Conservation (phyloP, 352 stramenopile genomes). For the Pseudoperonospora humuli region DNA sequence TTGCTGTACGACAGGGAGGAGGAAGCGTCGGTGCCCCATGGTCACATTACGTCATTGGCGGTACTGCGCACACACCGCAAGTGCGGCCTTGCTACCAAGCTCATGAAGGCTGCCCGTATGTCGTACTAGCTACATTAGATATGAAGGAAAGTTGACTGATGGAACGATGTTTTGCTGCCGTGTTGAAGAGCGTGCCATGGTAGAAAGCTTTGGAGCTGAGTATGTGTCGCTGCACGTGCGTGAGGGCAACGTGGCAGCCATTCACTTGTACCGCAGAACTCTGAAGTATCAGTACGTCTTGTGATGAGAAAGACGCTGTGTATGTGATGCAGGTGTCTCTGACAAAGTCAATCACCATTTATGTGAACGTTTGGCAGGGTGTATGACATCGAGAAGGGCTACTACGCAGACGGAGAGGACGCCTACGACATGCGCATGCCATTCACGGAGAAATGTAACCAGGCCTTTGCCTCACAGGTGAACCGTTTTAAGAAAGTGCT, state of each 20-base stretch:
- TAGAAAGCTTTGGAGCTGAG: conserved; percentile 95
- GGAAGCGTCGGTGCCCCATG: conserved; percentile 85
- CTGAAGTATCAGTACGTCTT: conserved; percentile 91
- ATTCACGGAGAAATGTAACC: conserved; percentile 88
- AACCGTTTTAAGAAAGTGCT: conserved; percentile 79
- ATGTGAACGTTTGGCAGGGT: too few species aligned
- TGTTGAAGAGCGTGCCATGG: conserved; percentile 90
- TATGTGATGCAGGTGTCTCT: too few species aligned
- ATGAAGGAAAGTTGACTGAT: not conserved
- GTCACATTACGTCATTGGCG: conserved; percentile 98
- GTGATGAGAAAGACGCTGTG: too few species aligned
- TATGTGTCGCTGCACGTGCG: conserved; percentile 99
- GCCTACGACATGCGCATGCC: conserved; percentile 97
- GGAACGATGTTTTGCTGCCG: not conserved
- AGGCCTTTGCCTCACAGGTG: conserved; percentile 78
- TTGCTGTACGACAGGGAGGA: conserved; percentile 41
- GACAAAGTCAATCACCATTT: too few species aligned
- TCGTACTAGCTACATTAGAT: conserved; percentile 3
- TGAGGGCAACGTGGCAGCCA: conserved; percentile 96
- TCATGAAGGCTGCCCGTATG: conserved; percentile 93
- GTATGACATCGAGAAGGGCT: conserved; percentile 97
- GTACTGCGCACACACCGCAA: conserved; percentile 97
- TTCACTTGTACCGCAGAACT: conserved; percentile 98
- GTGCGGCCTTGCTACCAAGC: conserved; percentile 94
- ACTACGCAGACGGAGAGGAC: conserved; percentile 99